A percentile compares a stretch with the other conserved stretches of the same genome.
phyloP scores from a whole-genome alignment of 2,329 filamentous ascomycete species.

The Neonectria neomacrospora region DNA sequence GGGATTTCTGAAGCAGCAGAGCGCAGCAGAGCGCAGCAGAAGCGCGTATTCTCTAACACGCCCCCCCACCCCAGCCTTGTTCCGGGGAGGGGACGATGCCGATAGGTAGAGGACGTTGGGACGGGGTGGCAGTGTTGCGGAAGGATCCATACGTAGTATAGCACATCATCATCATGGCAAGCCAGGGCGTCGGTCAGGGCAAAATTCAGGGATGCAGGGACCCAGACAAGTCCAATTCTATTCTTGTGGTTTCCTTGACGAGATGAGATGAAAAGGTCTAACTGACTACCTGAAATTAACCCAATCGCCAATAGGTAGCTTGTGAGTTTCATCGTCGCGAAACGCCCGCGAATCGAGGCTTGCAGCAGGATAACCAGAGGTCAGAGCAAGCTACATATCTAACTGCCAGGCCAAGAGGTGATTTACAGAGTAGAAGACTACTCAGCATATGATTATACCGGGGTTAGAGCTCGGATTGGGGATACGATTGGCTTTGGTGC shows the following conservation, averaged over 20 bases:
- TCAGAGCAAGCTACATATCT: constrained; percentile 20
- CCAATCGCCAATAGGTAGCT: constrained; percentile 8
- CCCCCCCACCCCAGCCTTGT: constrained; percentile 14
- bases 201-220: neutral
- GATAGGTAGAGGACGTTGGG: constrained; percentile 18
- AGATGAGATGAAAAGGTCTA: constrained; percentile 23
- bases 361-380: constrained; percentile 4
- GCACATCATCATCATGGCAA: constrained; percentile 9
- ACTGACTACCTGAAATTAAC: too few species aligned
- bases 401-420: neutral
- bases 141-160: constrained; percentile 10
- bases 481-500: neutral
- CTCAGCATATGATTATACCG: neutral
- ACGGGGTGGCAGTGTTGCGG: constrained; percentile 20
- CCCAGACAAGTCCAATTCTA: constrained; percentile 15
- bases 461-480: neutral
- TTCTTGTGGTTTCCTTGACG: constrained; percentile 19
- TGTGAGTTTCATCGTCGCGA: constrained; percentile 21
- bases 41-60: constrained; percentile 21
- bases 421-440: neutral
- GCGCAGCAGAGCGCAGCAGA: constrained; percentile 1
- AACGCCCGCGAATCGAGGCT: constrained; percentile 27
- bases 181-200: constrained; percentile 1
- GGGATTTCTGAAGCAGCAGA: constrained; percentile 4
- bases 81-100: constrained; percentile 20